phyloP scores from a whole-genome alignment of 129 eudicot genomes.

The Glebionis coronaria region DNA sequence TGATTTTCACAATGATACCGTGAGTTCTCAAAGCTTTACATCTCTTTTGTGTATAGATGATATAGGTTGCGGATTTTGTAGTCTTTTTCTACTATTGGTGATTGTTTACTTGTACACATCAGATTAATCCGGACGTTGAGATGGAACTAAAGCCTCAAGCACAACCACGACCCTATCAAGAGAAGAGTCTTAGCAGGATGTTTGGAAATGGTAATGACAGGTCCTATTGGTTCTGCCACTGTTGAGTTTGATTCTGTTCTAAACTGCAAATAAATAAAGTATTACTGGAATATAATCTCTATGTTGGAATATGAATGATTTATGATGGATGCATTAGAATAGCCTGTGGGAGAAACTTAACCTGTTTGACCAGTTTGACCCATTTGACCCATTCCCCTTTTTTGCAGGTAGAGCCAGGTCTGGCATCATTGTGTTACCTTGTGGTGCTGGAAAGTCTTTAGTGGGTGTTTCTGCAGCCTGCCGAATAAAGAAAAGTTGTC shows the following conservation, averaged over 20 bases:
- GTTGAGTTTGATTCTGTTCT: too few species aligned
- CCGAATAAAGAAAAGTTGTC: slow-evolving; percentile 87
- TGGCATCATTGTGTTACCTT: slow-evolving; percentile 93
- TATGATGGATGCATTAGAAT: too few species aligned
- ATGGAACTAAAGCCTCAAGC: slow-evolving; percentile 98
- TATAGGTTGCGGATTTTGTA: neutral
- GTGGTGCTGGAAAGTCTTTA: slow-evolving; percentile 98
- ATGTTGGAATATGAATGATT: too few species aligned
- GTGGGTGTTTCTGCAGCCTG: slow-evolving; percentile 97
- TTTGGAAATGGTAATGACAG: slow-evolving; percentile 72
- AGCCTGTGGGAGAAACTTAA: too few species aligned
- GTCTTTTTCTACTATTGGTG: slow-evolving; percentile 15
- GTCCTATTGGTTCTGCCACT: too few species aligned
- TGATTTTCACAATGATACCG: slow-evolving; percentile 92
- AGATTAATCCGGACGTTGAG: slow-evolving; percentile 94
- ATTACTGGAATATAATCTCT: too few species aligned
- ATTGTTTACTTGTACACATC: too few species aligned
- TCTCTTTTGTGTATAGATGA: neutral
- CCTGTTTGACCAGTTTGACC: too few species aligned
- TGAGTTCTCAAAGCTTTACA: slow-evolving; percentile 30
- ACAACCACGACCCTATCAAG: slow-evolving; percentile 97
- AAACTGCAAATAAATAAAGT: too few species aligned
- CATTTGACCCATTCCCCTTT: too few species aligned
- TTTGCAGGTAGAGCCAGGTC: slow-evolving; percentile 66
- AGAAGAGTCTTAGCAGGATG: slow-evolving; percentile 98